phyloP scores from a whole-genome alignment of 208 protist species.

The Leishmania lainsoni region DNA sequence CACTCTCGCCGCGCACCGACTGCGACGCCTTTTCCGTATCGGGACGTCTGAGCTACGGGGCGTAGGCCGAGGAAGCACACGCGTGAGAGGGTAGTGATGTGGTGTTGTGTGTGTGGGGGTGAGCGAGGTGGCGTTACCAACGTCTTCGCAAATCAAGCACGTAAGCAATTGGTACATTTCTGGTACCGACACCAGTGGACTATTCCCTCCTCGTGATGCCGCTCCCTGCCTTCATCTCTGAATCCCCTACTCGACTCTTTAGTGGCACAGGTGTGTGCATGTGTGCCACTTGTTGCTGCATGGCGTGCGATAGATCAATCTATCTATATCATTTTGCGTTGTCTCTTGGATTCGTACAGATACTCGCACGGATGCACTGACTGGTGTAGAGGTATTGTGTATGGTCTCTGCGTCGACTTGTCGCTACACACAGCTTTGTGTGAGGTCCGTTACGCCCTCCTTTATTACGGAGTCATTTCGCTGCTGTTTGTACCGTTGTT shows the following conservation, averaged over 20 bases:
- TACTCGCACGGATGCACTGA: not conserved
- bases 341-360: not conserved
- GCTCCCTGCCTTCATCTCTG: not conserved
- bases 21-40: conserved; percentile 25
- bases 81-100: not conserved
- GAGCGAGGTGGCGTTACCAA: not conserved
- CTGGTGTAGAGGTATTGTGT: not conserved
- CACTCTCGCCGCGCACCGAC: conserved; percentile 33
- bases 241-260: not conserved
- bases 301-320: not conserved
- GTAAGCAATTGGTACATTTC: not conserved
- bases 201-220: not conserved
- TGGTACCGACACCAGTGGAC: not conserved
- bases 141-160: not conserved
- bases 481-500: not conserved
- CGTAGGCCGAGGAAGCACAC: not conserved
- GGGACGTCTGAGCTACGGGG: conserved; percentile 25
- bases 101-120: not conserved
- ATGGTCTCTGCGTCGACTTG: not conserved
- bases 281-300: not conserved
- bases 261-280: no score
- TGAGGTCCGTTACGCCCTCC: not conserved
- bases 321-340: not conserved
- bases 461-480: no score
- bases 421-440: not conserved